These are phyloP conservation scores for Scheffersomyces amazonensis DNA, from an alignment of 805 yeast genomes.

Conservation along the genomic window DNA sequence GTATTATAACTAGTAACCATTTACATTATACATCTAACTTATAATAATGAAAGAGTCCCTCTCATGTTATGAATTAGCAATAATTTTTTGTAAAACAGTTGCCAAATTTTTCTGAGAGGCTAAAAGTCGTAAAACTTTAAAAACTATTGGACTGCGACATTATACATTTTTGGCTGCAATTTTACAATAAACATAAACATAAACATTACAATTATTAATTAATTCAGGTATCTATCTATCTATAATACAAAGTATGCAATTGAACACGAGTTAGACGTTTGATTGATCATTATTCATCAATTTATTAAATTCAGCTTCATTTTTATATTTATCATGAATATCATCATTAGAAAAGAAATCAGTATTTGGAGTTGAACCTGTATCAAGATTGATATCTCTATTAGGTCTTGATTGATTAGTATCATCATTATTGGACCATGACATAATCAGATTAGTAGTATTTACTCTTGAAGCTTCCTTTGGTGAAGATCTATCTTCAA, in stretches of 20 bases:
- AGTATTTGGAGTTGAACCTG: conserved; percentile 24
- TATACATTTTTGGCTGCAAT: no score
- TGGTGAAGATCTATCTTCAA: conserved; percentile 27
- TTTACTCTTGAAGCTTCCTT: conserved; percentile 33
- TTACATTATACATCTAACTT: no score
- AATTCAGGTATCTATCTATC: no score
- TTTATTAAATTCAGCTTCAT: not conserved
- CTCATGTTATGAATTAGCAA: no score
- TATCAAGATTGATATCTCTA: conserved; percentile 1
- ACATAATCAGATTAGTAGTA: conserved; percentile 31
- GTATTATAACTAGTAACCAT: no score
- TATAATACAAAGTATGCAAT: not conserved
- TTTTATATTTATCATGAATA: not conserved
- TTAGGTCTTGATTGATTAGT: conserved; percentile 2
- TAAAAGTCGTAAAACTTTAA: no score
- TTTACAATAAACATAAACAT: no score
- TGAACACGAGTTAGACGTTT: not conserved
- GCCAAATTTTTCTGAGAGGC: no score
- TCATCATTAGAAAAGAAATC: conserved; percentile 21
- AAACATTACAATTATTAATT: no score
- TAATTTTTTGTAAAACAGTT: no score
- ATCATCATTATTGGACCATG: conserved; percentile 12
- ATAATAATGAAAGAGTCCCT: no score
- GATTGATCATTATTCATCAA: not conserved
- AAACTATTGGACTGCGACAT: no score